A percentile compares a stretch with the other conserved stretches of the same genome.
These are phyloP conservation scores for Hygrophoropsis aurantiaca DNA, from an alignment of 768 basidiomycete species.

Conservation along the genomic window DNA sequence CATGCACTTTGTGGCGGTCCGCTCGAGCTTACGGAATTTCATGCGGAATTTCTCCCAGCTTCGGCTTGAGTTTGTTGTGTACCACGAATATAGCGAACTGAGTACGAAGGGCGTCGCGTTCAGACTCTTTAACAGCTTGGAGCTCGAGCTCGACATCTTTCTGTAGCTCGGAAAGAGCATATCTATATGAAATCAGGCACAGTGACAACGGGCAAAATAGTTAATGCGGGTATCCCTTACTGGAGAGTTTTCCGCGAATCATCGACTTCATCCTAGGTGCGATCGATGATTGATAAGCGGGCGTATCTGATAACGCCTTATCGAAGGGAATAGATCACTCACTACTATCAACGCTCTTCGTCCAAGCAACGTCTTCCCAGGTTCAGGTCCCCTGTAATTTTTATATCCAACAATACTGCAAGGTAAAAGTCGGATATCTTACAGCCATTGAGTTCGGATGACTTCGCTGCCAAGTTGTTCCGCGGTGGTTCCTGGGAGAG, in stretches of 20 bases:
- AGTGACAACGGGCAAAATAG: background rate
- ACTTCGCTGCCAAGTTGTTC: conserved; percentile 83
- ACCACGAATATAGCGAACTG: conserved; percentile 93
- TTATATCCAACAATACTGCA: conserved; percentile 5
- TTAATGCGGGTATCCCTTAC: conserved; percentile 43
- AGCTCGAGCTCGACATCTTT: conserved; percentile 83
- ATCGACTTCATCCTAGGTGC: conserved; percentile 92
- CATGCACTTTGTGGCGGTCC: background rate
- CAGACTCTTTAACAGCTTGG: conserved; percentile 60
- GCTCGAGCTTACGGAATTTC: conserved; percentile 54
- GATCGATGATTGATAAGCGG: conserved; percentile 1
- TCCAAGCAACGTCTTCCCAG: conserved; percentile 73
- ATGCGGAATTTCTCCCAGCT: conserved; percentile 71
- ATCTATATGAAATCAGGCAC: conserved; percentile 45
- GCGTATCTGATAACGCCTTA: conserved; percentile 13
- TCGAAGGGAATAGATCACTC: conserved; percentile 28
- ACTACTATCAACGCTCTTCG: conserved; percentile 81
- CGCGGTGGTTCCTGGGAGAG: conserved; percentile 69
- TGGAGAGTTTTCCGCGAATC: conserved; percentile 87
- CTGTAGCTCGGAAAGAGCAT: conserved; percentile 85
- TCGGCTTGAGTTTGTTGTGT: conserved; percentile 90
- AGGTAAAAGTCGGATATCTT: conserved; percentile 28
- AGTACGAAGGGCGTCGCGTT: conserved; percentile 74
- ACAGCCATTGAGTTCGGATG: conserved; percentile 96
- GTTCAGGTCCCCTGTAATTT: conserved; percentile 55